Base-by-base conservation (phyloP, 2,329 filamentous ascomycete species). In the Akanthomyces dipterigenus region DNA sequence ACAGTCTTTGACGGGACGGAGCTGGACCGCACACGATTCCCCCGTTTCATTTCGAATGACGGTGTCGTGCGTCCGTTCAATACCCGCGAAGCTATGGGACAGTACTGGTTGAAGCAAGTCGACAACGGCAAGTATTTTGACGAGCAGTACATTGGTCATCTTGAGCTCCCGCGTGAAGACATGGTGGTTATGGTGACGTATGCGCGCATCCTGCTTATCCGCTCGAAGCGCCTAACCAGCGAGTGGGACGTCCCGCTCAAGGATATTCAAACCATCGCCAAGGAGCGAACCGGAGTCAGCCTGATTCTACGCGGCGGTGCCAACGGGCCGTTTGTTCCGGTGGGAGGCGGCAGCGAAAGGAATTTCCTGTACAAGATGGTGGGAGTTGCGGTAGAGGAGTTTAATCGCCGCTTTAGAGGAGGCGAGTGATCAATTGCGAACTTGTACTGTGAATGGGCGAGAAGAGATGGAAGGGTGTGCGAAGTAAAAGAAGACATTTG, bases 91-190 rank as follows among this genome's bases (percentile, higher is more conserved):
- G 93, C 95, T 0, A 86, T 99, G 3, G 95, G 95, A 0, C 95
- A 99, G 73, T 97, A 91, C 79, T 99, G 95, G 96, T 87, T 99
- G 65, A 99, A 99, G 81, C 96, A 96, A 63, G 87, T 96, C 12
- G 95, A 99, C 76, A 95, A 97, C 66, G 95, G 95, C 64, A 95
- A 93, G 73, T 98, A 93, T 80, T 99, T 99, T 83, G 89, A 96
- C 76, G 95, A 99, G 75, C 85, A 91, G 71, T 99, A 99, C 77
- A 95, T 99, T 73, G 96, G 93, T 5, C 96, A 99, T 72, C 81
- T 99, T 5, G 93, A 99, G 75, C 83, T 99, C 28, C 90, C 91
- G 12, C 86, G 88, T 63, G 91, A 95, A 72, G 93, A 96, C 71
- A 89, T 92, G 80, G 87, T 93, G 61, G 88, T 93, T 53, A 91